phyloP scores from a whole-genome alignment of 495 filamentous ascomycete genomes.

The Lindgomyces ingoldianus region DNA sequence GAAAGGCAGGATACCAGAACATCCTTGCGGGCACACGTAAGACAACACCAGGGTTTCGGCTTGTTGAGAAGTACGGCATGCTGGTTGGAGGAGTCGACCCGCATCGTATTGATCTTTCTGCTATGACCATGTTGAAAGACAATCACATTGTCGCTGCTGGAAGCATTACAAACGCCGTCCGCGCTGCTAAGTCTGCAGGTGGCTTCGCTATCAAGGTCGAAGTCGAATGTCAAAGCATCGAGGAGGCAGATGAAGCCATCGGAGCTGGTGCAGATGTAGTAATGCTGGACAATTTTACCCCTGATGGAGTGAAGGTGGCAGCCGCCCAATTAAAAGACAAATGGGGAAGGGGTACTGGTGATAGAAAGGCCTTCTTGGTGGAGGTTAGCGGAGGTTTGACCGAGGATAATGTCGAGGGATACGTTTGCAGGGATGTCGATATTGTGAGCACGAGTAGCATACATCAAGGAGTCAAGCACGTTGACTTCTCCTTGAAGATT shows the following conservation, averaged over 20 bases:
- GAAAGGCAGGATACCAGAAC: slow-evolving; percentile 69
- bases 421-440: slow-evolving; percentile 87
- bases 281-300: slow-evolving; percentile 94
- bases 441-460: slow-evolving; percentile 94
- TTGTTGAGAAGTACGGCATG: slow-evolving; percentile 99
- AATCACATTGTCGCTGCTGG: slow-evolving; percentile 89
- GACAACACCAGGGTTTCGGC: slow-evolving; percentile 91
- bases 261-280: slow-evolving; percentile 88
- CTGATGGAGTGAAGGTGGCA: slow-evolving; percentile 69
- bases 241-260: slow-evolving; percentile 88
- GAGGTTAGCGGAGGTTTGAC: slow-evolving; percentile 93
- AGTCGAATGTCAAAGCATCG: slow-evolving; percentile 87
- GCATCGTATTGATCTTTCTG: slow-evolving; percentile 86
- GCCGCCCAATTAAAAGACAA: slow-evolving; percentile 71
- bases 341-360: slow-evolving; percentile 56
- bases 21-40: slow-evolving; percentile 94
- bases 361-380: slow-evolving; percentile 55
- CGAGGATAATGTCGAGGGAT: slow-evolving; percentile 74
- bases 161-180: slow-evolving; percentile 76
- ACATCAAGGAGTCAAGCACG: slow-evolving; percentile 88
- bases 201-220: slow-evolving; percentile 94
- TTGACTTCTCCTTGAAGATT: slow-evolving; percentile 97
- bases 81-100: slow-evolving; percentile 87
- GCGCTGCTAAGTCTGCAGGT: slow-evolving; percentile 76
- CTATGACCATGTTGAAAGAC: slow-evolving; percentile 98